Conservation (phyloP, 805 yeast genomes). For the Schizosaccharomyces cryophilus region DNA sequence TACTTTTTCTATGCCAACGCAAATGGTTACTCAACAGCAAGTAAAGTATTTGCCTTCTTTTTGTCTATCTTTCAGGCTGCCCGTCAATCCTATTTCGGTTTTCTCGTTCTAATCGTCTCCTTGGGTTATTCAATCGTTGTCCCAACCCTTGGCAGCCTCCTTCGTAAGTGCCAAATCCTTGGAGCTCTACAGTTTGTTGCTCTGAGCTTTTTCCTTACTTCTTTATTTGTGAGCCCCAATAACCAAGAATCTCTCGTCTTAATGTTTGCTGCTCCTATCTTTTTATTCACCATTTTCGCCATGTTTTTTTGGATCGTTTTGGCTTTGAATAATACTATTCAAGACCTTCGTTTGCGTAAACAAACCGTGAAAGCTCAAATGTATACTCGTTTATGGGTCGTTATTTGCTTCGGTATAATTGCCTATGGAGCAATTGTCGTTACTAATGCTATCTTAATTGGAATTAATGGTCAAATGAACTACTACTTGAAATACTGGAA, state of each 20-base stretch:
- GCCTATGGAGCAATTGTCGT: conserved; percentile 43
- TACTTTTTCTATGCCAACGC: conserved; percentile 64
- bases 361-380: conserved; percentile 75
- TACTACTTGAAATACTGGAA: conserved; percentile 31
- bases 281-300: conserved; percentile 16
- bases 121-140: conserved; percentile 88
- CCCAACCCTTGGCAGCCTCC: conserved; percentile 56
- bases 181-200: conserved; percentile 32
- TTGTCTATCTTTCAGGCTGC: conserved; percentile 57
- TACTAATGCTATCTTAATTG: conserved; percentile 51
- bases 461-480: conserved; percentile 17
- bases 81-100: conserved; percentile 69
- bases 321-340: conserved; percentile 51
- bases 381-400: conserved; percentile 46
- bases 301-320: conserved; percentile 41
- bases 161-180: conserved; percentile 45
- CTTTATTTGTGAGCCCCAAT: conserved; percentile 24
- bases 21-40: conserved; percentile 25
- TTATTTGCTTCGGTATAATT: conserved; percentile 47
- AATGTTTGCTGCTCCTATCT: conserved; percentile 10
- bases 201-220: conserved; percentile 27
- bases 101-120: conserved; percentile 59
- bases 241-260: conserved; percentile 11
- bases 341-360: conserved; percentile 52
- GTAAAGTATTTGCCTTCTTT: conserved; percentile 52